These are phyloP conservation scores for Trypethelium eluteriae DNA, from an alignment of 495 filamentous ascomycete genomes.

Conservation along the genomic window DNA sequence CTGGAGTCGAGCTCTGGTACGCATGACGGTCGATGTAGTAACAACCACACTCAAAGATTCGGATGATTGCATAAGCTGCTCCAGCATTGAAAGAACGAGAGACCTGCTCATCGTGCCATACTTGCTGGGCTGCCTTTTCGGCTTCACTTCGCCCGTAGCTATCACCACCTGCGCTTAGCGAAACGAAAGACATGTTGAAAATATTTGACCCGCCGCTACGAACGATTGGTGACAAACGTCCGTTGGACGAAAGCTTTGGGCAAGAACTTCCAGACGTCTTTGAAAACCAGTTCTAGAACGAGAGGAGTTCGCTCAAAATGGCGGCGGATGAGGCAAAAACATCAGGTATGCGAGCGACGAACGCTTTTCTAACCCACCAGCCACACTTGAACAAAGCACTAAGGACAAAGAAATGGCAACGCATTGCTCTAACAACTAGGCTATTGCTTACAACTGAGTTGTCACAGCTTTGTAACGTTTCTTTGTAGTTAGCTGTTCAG, in stretches of 20 bases:
- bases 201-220: background rate
- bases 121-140: background rate
- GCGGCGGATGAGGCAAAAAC: background rate
- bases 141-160: background rate
- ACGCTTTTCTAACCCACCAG: background rate
- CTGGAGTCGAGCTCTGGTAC: background rate
- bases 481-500: background rate
- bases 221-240: background rate
- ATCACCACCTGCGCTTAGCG: background rate
- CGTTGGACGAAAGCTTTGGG: background rate
- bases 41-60: conserved; percentile 4
- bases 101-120: background rate
- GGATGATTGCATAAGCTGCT: background rate
- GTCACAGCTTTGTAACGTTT: background rate
- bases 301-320: background rate
- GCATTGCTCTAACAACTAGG: background rate
- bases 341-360: background rate
- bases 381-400: background rate
- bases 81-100: background rate
- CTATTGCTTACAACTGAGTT: background rate
- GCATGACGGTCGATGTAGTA: conserved; percentile 4
- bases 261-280: background rate
- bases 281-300: background rate
- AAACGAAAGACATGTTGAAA: background rate
- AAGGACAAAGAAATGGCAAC: background rate